Evolutionary conservation across 2,329 filamentous ascomycete species (phyloP).

Genomic region (Lasiodiplodia gonubiensis): DNA sequence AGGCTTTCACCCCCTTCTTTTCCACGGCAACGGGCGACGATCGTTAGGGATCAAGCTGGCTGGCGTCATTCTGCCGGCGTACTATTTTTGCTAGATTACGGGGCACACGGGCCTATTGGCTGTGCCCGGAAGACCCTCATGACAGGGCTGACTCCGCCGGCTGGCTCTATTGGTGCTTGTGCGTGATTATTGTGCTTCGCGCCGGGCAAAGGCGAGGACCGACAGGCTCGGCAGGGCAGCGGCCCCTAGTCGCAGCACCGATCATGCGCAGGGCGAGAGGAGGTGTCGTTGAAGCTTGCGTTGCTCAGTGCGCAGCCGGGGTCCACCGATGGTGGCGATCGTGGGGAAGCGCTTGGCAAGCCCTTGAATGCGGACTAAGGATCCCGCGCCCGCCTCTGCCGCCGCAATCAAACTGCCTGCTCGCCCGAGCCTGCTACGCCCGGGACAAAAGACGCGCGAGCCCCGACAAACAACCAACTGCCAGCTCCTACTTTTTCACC

Average conservation of each 20-base stretch:
- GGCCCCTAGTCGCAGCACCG: neutral
- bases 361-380: neutral
- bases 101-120: conserved; percentile 1
- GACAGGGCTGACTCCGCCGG: conserved; percentile 12
- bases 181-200: conserved; percentile 17
- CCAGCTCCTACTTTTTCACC: no score
- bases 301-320: conserved; percentile 3
- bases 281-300: neutral
- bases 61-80: conserved; percentile 5
- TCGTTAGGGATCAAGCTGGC: neutral
- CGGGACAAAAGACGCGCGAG: neutral
- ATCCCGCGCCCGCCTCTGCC: neutral
- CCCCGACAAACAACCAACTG: neutral
- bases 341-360: conserved; percentile 14
- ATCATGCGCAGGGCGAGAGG: conserved; percentile 2
- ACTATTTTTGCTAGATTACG: conserved; percentile 7
- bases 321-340: conserved; percentile 9
- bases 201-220: neutral
- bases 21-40: neutral
- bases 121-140: neutral
- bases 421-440: neutral
- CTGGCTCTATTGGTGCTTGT: neutral
- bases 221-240: conserved; percentile 14
- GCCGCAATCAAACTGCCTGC: neutral
- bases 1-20: neutral